Base-by-base conservation (phyloP, 768 basidiomycete species). In the Pleurotus tuoliensis region DNA sequence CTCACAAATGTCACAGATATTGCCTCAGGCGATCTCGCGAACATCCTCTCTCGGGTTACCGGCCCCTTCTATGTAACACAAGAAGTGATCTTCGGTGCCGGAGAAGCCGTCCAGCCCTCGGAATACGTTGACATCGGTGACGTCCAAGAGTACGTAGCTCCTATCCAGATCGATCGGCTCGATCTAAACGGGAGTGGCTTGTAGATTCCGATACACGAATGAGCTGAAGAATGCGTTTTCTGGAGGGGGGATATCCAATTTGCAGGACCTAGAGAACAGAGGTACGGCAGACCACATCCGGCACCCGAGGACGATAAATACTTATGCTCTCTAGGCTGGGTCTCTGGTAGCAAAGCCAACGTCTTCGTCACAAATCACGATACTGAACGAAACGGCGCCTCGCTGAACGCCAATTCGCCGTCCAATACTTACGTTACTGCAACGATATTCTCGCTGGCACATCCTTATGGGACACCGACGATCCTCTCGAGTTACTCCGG, bases 321-420 rank as follows among this genome's bases (percentile, higher is more conserved):
- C 11, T 34, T 11, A 34, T 11, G 3, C 30, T 34, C 30, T 34
- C 6, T 48, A 85, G 84, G 83, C 2, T 89, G 85, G 86, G 72
- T 87, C 1, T 43, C 79, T 0, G 75, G 84, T 1, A 69, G 65
- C 0, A 60, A 63, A 13, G 86, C 86, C 0, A 88, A 88, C 59
- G 78, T 83, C 5, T 88, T 88, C 57, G 84, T 88, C 3, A 72
- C 81, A 0, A 86, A 88, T 61, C 87, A 88, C 56, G 87, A 88
- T 60, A 88, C 86, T 1, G 87, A 88, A 65, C 70, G 87, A 84
- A 78, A 75, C 53, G 82, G 81, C 1, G 62, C 55, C 24, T 84
- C 86, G 0, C 71, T 88, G 5, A 84, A 79, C 61, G 73, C 73
- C 44, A 81, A 82, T 58, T 87, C 86, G 0, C 74, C 84, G 1